These are phyloP conservation scores for Fusarium subtropicale DNA, from an alignment of 2,329 filamentous ascomycete species.

Conservation along the genomic window DNA sequence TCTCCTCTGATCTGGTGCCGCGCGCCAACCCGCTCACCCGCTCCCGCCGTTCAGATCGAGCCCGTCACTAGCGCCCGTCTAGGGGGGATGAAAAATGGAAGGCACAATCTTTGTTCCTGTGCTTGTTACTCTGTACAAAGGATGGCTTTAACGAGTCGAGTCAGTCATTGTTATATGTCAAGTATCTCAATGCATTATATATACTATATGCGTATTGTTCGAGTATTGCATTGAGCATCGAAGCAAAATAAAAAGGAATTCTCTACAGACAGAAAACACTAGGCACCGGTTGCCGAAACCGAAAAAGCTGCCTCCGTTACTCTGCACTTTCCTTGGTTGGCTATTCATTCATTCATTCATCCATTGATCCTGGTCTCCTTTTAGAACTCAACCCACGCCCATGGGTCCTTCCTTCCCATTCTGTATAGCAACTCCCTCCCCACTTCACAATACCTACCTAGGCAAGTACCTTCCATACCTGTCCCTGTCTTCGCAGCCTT, in stretches of 20 bases:
- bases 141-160: conserved; percentile 1
- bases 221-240: not conserved
- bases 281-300: not conserved
- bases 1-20: conserved; percentile 20
- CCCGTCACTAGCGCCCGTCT: conserved; percentile 29
- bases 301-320: not conserved
- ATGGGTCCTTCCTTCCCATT: conserved; percentile 2
- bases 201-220: not conserved
- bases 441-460: not conserved
- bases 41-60: conserved; percentile 31
- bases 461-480: not conserved
- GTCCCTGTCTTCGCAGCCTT: not conserved
- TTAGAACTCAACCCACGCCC: not conserved
- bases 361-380: not conserved
- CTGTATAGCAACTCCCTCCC: not conserved
- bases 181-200: not conserved
- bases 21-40: conserved; percentile 33
- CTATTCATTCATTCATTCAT: not conserved
- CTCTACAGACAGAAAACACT: not conserved
- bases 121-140: not conserved
- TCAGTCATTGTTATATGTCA: not conserved
- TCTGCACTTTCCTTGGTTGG: not conserved
- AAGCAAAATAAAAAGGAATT: not conserved
- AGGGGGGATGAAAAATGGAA: conserved; percentile 1
- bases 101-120: conserved; percentile 2